Percentiles rank a stretch among this genome's conserved stretches.
These are phyloP conservation scores for Ustilago sp. DNA, from an alignment of 1,284 basidiomycete species.

Conservation along the genomic window DNA sequence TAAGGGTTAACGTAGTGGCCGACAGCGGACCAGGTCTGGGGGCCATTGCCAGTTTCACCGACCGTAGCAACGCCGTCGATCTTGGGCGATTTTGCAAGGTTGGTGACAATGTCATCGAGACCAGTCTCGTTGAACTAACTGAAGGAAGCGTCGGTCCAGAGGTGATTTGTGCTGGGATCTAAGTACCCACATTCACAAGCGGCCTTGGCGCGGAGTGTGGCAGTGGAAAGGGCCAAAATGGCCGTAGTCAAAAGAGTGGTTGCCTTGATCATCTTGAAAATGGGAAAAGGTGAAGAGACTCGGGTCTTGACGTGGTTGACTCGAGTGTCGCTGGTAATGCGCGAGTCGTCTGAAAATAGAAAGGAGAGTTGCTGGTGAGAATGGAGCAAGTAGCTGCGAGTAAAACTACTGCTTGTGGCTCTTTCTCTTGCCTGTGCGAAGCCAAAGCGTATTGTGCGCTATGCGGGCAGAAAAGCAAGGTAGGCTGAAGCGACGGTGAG, in stretches of 20 bases:
- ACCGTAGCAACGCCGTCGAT: constrained; percentile 25
- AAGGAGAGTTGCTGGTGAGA: constrained; percentile 3
- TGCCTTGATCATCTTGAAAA: constrained; percentile 33
- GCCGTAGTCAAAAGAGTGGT: constrained; percentile 22
- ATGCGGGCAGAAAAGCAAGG: constrained; percentile 21
- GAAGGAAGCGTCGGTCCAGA: constrained; percentile 63
- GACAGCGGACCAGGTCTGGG: constrained; percentile 53
- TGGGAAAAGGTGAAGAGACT: background rate
- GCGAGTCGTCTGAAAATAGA: background rate
- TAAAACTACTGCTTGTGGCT: background rate
- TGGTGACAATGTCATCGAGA: constrained; percentile 45
- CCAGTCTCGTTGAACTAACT: constrained; percentile 63
- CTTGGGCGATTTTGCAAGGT: constrained; percentile 44
- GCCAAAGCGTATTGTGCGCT: constrained; percentile 25
- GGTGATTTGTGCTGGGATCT: constrained; percentile 52
- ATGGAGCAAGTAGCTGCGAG: background rate
- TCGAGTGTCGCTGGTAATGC: background rate
- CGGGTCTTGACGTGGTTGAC: background rate
- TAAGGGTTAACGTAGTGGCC: constrained; percentile 52
- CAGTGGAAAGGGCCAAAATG: constrained; percentile 35
- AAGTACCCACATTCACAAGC: constrained; percentile 61
- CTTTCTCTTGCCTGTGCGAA: constrained; percentile 12
- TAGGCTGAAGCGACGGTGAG: constrained; percentile 14
- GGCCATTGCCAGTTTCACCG: constrained; percentile 48
- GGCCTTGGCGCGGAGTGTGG: constrained; percentile 27